Evolutionary conservation across 805 yeast genomes (phyloP), one percentile per base, ranked within the genome.

Genomic region (Teunomyces lycoperdinae): DNA sequence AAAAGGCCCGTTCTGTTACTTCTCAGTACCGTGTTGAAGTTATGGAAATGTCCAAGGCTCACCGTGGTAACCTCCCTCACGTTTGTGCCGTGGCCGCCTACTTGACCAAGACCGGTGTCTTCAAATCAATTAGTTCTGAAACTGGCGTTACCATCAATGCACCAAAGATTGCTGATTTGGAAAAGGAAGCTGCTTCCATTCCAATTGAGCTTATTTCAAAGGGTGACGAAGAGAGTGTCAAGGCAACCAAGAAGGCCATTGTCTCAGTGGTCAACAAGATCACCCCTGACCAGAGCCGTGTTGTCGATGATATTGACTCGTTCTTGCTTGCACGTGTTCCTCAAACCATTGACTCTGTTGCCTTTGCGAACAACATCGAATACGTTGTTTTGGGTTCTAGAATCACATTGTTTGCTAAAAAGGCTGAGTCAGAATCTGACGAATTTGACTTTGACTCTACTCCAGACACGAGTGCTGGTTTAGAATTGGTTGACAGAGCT

Each of bases 11-110:
- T 64, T 63, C 74, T 43, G 73, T 81, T 36, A 79, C 94, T 30
- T 72, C 82, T 42, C 75, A 79, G 47, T 81, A 76, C 61, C 71
- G 76, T 48, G 80, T 84, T 35, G 89, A 84, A 54, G 69, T 81
- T 31, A 75, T 94, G 60, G 96, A 90, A 58, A 84, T 94, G 65
- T 83, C 95, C 9, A 85, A 80, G 66, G 96, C 98, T 28, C 97
- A 94, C 64, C 87, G 89, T 59, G 88, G 87, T 54, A 81, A 88
- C 61, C 61, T 80, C 45, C 64, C 71, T 13, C 98, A 94, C 59
- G 97, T 96, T 8, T 80, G 81, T 51, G 78, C 83, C 35, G 74
- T 94, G 48, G 85, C 89, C 38, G 76, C 85, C 9, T 87, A 76
- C 63, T 84, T 94, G 55, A 63, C 69, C 46, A 73, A 78, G 51